Base-by-base conservation (phyloP, 2,329 filamentous ascomycete genomes). In the Magnaporthiopsis rhizophila region DNA sequence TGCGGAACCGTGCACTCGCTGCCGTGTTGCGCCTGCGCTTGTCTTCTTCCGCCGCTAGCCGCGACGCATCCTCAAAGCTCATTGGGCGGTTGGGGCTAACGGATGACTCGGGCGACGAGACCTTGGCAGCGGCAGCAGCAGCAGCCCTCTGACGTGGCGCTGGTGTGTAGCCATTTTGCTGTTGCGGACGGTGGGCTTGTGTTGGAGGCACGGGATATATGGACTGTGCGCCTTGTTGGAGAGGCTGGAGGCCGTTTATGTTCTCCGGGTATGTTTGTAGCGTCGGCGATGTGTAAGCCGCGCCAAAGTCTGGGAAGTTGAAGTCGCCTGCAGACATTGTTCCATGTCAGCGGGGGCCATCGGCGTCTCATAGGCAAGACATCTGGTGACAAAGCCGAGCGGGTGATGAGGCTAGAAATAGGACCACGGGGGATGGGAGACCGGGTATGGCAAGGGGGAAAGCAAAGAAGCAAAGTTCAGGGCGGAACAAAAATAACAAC, bases 21-120 rank as follows among this genome's bases (percentile, higher is more conserved):
- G 92, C 92, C 2, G 92, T 96, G 78, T 96, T 96, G 68, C 92
- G 87, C 65, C 91, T 87, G 62, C 92, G 89, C 79, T 96, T 96
- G 75, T 96, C 92, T 77, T 96, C 92, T 75, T 96, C 92, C 28
- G 91, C 91, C 15, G 89, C 89, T 7, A 87, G 69, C 56, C 90
- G 88, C 15, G 89, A 88, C 56, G 86, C 81, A 67, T 92, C 90
- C 74, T 93, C 90, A 61, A 89, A 83, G 69, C 77, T 83, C 66
- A 86, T 68, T 59, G 82, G 77, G 64, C 75, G 81, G 66, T 73
- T 74, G 57, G 75, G 72, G 63, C 74, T 73, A 62, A 71, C 73
- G 65, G 75, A 70, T 36, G 74, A 72, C 64, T 82, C 80, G 28
- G 80, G 67, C 36, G 68, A 72, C 69, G 81, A 79, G 67, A 77